phyloP scores from a whole-genome alignment of 2,329 filamentous ascomycete species.

The Stachybotrys chartarum region DNA sequence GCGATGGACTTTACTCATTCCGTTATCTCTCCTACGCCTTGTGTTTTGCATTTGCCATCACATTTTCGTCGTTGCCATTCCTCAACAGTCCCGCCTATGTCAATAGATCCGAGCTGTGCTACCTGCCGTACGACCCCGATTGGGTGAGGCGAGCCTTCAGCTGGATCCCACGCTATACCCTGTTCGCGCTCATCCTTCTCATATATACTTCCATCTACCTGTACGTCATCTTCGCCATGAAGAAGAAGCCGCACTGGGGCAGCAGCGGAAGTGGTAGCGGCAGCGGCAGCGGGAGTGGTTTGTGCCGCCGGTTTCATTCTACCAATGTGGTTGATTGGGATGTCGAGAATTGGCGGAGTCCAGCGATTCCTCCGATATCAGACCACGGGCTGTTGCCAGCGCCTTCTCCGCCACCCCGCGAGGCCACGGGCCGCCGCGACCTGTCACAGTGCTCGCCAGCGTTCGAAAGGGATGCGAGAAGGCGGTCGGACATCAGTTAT shows the following conservation, averaged over 20 bases:
- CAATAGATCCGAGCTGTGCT: neutral
- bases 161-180: neutral
- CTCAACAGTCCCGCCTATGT: neutral
- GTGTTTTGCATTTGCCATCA: neutral
- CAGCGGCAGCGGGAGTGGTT: neutral
- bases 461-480: neutral
- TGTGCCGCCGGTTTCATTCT: neutral
- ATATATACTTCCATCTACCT: neutral
- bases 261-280: neutral
- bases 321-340: neutral
- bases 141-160: slow-evolving; percentile 1
- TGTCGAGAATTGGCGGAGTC: neutral
- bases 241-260: neutral
- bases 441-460: neutral
- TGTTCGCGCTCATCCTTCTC: neutral
- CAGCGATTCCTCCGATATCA: neutral
- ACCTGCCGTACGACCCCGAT: neutral
- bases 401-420: neutral
- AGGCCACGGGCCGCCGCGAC: neutral
- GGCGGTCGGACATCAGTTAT: neutral
- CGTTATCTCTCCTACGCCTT: neutral
- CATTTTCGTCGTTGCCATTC: neutral
- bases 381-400: neutral
- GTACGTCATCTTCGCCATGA: neutral
- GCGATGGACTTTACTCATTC: neutral